These are phyloP conservation scores for Neurospora sp. DNA, from an alignment of 2,329 filamentous ascomycete species.

Conservation along the genomic window DNA sequence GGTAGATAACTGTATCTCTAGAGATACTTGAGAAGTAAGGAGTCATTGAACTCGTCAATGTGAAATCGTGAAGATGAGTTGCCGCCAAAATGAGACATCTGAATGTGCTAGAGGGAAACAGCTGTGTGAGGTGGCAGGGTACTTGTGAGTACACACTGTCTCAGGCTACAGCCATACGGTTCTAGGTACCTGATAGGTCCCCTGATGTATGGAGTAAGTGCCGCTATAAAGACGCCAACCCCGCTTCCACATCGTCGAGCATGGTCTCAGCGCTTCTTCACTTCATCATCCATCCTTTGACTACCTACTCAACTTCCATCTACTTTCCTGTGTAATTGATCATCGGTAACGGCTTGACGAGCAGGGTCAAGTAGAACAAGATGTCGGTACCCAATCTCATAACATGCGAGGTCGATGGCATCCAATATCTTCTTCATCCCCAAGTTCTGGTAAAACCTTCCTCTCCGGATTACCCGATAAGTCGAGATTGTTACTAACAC, in stretches of 20 bases:
- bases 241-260: neutral
- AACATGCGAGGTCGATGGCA: slow-evolving; percentile 27
- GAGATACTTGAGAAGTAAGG: neutral
- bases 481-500: neutral
- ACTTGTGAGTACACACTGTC: neutral
- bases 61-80: neutral
- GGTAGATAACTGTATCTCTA: neutral
- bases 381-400: neutral
- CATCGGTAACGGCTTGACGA: neutral
- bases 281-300: neutral
- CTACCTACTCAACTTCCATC: no score
- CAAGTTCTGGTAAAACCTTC: slow-evolving; percentile 23
- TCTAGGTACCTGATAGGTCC: neutral
- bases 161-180: neutral
- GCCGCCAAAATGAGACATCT: neutral
- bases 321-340: neutral
- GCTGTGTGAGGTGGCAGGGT: neutral
- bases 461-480: neutral
- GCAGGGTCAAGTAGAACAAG: neutral
- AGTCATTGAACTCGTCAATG: neutral
- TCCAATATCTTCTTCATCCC: slow-evolving; percentile 31
- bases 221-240: neutral
- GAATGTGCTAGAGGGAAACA: neutral
- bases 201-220: neutral
- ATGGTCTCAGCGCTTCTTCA: neutral